Percentiles rank a stretch among this genome's conserved stretches.
Evolutionary conservation across 2,329 filamentous ascomycete genomes (phyloP).

Genomic region (Colletotrichum paranaense): DNA sequence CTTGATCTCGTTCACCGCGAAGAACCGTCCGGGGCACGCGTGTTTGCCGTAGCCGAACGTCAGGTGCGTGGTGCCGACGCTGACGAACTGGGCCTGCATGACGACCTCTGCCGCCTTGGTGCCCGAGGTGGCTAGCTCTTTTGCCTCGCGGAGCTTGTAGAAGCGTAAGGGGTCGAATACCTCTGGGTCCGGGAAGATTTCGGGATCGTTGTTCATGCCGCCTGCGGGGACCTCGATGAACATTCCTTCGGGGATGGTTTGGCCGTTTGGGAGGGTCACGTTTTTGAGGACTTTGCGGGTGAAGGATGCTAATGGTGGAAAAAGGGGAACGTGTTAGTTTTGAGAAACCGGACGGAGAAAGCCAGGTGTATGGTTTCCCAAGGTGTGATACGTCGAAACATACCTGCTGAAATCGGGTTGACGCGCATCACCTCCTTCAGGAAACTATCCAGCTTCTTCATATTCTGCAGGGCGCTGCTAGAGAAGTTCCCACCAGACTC

Average conservation of each 20-base stretch:
- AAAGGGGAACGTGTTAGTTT: no score
- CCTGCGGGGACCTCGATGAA: constrained; percentile 53
- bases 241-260: constrained; percentile 57
- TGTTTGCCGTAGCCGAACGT: constrained; percentile 38
- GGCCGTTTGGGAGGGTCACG: constrained; percentile 65
- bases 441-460: constrained; percentile 55
- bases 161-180: constrained; percentile 61
- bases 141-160: constrained; percentile 52
- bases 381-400: not conserved
- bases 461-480: constrained; percentile 47
- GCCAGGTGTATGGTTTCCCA: not conserved
- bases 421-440: constrained; percentile 50
- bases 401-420: constrained; percentile 40
- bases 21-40: constrained; percentile 35
- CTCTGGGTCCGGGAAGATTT: constrained; percentile 51
- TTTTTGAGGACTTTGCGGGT: constrained; percentile 60
- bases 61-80: constrained; percentile 41
- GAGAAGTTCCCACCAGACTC: constrained; percentile 47
- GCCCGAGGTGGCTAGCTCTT: constrained; percentile 21
- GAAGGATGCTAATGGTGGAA: constrained; percentile 52
- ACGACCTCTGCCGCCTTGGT: constrained; percentile 36
- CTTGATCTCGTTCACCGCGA: constrained; percentile 38
- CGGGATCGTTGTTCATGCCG: constrained; percentile 50
- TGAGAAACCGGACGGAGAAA: not conserved
- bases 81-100: constrained; percentile 53